phyloP scores from a whole-genome alignment of 202 grass and related monocot genomes.

The Eragrostis tef region DNA sequence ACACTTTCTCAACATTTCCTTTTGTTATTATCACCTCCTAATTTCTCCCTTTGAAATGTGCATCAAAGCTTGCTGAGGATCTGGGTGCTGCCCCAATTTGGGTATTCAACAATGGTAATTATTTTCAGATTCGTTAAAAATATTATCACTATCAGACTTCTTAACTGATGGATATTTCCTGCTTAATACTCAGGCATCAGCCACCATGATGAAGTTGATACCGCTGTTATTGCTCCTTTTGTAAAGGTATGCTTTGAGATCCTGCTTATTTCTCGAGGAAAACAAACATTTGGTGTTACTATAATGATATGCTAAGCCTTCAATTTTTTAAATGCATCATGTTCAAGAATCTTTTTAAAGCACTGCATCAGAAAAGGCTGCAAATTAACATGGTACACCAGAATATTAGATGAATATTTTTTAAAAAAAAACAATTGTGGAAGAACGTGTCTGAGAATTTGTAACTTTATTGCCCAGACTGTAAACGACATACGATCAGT shows the following conservation, averaged over 20 bases:
- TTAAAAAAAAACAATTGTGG: too few relatives aligned
- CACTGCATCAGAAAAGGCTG: slow-evolving; percentile 2
- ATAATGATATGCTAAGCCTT: background rate
- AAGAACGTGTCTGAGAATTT: background rate
- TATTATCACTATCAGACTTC: background rate
- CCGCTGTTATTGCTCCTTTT: slow-evolving; percentile 56
- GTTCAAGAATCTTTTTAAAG: background rate
- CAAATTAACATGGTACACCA: background rate
- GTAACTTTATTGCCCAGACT: background rate
- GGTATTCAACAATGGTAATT: slow-evolving; percentile 95
- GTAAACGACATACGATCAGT: background rate
- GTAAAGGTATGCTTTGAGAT: slow-evolving; percentile 63
- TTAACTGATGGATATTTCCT: slow-evolving; percentile 28
- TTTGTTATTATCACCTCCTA: slow-evolving; percentile 34
- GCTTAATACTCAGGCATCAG: slow-evolving; percentile 69
- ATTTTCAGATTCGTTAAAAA: slow-evolving; percentile 11
- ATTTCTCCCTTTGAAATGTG: slow-evolving; percentile 43
- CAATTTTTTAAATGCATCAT: background rate
- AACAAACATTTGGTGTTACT: background rate
- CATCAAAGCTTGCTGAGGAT: slow-evolving; percentile 80
- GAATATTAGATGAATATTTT: background rate
- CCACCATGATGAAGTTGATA: slow-evolving; percentile 76
- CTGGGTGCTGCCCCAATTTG: slow-evolving; percentile 80
- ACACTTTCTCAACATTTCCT: slow-evolving; percentile 7
- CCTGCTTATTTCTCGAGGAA: background rate